These are phyloP conservation scores for Suillus sp. DNA, from an alignment of 768 basidiomycete species.

Conservation along the genomic window DNA sequence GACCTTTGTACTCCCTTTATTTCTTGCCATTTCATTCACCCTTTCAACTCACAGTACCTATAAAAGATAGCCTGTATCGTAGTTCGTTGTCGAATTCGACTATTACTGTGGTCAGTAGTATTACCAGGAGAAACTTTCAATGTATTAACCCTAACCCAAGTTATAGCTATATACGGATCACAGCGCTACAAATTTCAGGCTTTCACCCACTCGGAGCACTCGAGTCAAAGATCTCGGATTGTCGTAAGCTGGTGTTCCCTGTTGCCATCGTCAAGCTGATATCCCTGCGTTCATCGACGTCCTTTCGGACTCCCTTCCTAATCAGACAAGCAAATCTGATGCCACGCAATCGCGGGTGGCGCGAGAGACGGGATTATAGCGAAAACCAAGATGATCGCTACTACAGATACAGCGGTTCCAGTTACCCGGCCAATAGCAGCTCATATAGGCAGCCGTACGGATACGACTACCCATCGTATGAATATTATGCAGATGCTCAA, in stretches of 20 bases:
- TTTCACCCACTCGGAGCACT: background rate
- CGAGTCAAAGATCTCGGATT: background rate
- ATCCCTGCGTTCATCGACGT: background rate
- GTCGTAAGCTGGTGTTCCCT: background rate
- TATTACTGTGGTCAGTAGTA: no score
- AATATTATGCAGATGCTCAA: background rate
- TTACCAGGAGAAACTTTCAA: no score
- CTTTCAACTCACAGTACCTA: background rate
- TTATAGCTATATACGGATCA: background rate
- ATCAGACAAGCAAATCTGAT: background rate
- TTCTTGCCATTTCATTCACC: background rate
- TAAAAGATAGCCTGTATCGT: background rate
- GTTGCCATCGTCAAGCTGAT: slow-evolving; percentile 2
- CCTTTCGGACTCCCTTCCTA: background rate
- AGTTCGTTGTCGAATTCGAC: background rate
- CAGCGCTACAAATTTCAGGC: background rate
- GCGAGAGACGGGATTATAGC: background rate
- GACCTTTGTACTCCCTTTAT: background rate
- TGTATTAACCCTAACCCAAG: background rate
- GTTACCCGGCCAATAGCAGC: no score
- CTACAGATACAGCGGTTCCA: background rate
- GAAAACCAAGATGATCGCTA: slow-evolving; percentile 1
- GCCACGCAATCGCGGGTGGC: slow-evolving; percentile 2
- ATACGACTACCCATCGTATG: background rate
- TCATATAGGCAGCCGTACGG: background rate